Conservation (phyloP, 352 stramenopile species). For the Pythium periplocum region DNA sequence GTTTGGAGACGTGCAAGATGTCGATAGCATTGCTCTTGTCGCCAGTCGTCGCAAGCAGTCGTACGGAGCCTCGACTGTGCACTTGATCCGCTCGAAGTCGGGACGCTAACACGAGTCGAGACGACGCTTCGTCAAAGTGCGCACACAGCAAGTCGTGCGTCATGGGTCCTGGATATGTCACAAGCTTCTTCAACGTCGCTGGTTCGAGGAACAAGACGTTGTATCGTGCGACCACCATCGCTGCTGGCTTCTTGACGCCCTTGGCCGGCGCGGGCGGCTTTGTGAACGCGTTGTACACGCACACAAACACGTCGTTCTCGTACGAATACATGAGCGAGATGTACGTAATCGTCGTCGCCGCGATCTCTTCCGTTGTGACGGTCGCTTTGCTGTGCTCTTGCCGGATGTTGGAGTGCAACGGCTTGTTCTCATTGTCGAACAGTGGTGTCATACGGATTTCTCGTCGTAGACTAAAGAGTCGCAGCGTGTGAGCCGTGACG, state of each 20-base stretch:
- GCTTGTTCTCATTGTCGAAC: constrained; percentile 29
- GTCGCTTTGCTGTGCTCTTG: background rate
- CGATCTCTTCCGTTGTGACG: constrained; percentile 1
- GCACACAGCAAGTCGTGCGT: constrained; percentile 36
- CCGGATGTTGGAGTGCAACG: constrained; percentile 2
- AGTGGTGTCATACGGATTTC: constrained; percentile 57
- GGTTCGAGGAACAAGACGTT: constrained; percentile 61
- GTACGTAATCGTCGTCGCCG: constrained; percentile 5
- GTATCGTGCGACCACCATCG: constrained; percentile 13
- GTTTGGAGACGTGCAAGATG: constrained; percentile 45
- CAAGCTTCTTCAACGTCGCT: constrained; percentile 44
- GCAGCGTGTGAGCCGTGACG: constrained; percentile 44
- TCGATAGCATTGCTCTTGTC: constrained; percentile 40
- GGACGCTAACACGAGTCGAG: constrained; percentile 41
- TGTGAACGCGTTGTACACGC: constrained; percentile 37
- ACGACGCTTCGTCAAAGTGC: constrained; percentile 31
- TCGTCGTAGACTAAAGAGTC: constrained; percentile 65
- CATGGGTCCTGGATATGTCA: constrained; percentile 38
- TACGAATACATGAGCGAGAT: constrained; percentile 40
- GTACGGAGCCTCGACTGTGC: constrained; percentile 1
- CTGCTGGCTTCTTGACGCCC: constrained; percentile 1
- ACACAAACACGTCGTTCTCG: constrained; percentile 52
- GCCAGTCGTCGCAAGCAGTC: constrained; percentile 6
- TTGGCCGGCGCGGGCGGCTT: constrained; percentile 2
- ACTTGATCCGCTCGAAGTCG: background rate